phyloP scores from a whole-genome alignment of 2,329 filamentous ascomycete species.

The Berkeleyomyces basicola region DNA sequence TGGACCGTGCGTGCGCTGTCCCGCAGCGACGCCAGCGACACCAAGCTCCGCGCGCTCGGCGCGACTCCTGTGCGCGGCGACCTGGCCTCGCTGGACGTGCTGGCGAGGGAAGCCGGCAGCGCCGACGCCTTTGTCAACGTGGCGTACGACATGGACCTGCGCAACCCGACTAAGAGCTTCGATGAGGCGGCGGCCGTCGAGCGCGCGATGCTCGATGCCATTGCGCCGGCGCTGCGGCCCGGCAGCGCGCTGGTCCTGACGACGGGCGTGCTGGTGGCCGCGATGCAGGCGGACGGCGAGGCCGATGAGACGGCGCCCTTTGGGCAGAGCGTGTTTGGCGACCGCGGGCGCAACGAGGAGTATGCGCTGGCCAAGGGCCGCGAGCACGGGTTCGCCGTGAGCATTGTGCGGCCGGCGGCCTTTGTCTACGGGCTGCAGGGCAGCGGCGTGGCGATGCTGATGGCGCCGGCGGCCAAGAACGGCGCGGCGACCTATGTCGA shows the following conservation, averaged over 20 bases:
- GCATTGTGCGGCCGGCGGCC: constrained; percentile 24
- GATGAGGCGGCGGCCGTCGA: constrained; percentile 20
- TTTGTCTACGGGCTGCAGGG: constrained; percentile 29
- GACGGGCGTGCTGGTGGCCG: constrained; percentile 19
- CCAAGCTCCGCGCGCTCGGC: constrained; percentile 23
- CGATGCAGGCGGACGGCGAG: constrained; percentile 19
- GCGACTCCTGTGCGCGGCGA: constrained; percentile 25
- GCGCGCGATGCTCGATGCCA: constrained; percentile 22
- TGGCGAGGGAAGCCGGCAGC: constrained; percentile 22
- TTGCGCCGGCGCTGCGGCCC: constrained; percentile 21
- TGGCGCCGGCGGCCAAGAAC: constrained; percentile 18
- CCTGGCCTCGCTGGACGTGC: constrained; percentile 23
- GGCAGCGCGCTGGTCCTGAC: constrained; percentile 24
- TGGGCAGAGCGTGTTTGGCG: constrained; percentile 16
- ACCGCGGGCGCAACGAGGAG: constrained; percentile 19
- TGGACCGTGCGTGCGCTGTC: constrained; percentile 27
- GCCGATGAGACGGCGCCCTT: constrained; percentile 17
- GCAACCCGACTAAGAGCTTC: constrained; percentile 19
- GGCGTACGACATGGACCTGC: constrained; percentile 21
- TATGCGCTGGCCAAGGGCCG: constrained; percentile 19
- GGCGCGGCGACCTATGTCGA: constrained; percentile 20
- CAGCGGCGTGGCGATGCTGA: constrained; percentile 22
- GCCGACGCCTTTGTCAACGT: constrained; percentile 30
- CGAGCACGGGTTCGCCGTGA: constrained; percentile 21
- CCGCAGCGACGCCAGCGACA: constrained; percentile 22